Percentiles rank a stretch among this genome's conserved stretches.
These are phyloP conservation scores for Aspergillus heteromorphus DNA, from an alignment of 495 filamentous ascomycete genomes.

Conservation along the genomic window DNA sequence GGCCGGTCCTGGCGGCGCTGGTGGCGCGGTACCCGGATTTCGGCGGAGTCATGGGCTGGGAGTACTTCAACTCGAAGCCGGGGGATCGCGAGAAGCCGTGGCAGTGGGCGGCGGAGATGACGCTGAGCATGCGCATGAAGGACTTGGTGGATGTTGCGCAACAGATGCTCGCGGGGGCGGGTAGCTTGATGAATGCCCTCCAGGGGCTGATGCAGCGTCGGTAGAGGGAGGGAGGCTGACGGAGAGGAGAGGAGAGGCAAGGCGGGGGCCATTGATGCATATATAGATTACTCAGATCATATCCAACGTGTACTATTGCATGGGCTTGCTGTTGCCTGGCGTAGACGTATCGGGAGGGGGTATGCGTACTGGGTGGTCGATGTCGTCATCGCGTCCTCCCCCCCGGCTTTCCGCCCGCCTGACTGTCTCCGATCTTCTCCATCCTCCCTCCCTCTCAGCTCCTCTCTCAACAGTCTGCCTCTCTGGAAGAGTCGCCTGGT, in stretches of 20 bases:
- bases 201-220: conserved; percentile 25
- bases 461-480: not conserved
- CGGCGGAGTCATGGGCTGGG: conserved; percentile 83
- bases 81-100: conserved; percentile 56
- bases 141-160: conserved; percentile 29
- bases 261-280: too few species aligned
- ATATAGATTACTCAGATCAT: not conserved
- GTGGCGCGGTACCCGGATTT: conserved; percentile 55
- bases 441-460: not conserved
- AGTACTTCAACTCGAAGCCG: conserved; percentile 70
- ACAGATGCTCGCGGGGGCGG: conserved; percentile 23
- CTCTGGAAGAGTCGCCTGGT: not conserved
- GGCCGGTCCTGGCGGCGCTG: conserved; percentile 38
- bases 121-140: conserved; percentile 45
- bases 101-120: conserved; percentile 63
- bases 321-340: too few species aligned
- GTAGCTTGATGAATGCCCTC: conserved; percentile 26
- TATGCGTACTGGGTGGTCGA: not conserved
- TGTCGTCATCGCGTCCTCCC: conserved; percentile 1
- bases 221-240: too few species aligned
- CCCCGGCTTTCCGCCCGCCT: not conserved
- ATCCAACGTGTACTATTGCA: too few species aligned
- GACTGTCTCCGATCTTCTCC: not conserved
- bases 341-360: not conserved
- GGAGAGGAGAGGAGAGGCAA: too few species aligned